Evolutionary conservation across 2,329 filamentous ascomycete species (phyloP), one percentile per base, ranked within the genome.

Genomic region (Fusarium luffae): DNA sequence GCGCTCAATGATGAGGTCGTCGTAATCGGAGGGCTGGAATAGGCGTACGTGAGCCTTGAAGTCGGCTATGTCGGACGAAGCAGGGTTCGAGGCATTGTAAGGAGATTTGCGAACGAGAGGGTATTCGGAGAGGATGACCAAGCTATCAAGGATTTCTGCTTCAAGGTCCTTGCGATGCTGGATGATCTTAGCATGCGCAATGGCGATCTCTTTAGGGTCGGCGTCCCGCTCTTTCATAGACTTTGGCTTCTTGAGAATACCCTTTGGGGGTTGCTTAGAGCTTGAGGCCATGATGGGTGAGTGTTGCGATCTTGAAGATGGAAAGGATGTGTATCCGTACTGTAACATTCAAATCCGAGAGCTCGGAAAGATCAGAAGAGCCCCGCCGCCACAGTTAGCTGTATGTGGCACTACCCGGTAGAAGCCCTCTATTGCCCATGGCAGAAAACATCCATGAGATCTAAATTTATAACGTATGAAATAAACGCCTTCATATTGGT

Each of bases 21-120:
- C 93, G 82, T 97, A 97, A 82, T 99, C 95, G 55, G 87, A 86
- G 1, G 94, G 93, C 77, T 95, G 93, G 80, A 98, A 98, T 44
- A 89, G 85, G 12, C 86, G 82, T 25, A 98, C 82, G 37, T 88
- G 86, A 5, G 83, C 76, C 73, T 90, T 89, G 81, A 98, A 94
- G 56, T 82, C 82, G 41, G 81, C 77, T 2, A 85, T 85, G 77
- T 97, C 93, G 32, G 85, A 78, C 2, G 85, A 75, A 9, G 88
- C 84, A 66, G 85, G 78, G 78, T 78, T 80, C 3, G 86, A 80
- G 11, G 91, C 77, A 16, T 78, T 78, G 64, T 80, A 67, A 7
- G 68, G 47, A 12, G 79, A 60, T 13, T 69, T 60, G 46, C 77
- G 78, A 32, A 76, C 75, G 27, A 79, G 77, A 1, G 89, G 87